These are phyloP conservation scores for Coemansia sp. DNA, from an alignment of 192 early-diverging fungal genomes.

Conservation along the genomic window DNA sequence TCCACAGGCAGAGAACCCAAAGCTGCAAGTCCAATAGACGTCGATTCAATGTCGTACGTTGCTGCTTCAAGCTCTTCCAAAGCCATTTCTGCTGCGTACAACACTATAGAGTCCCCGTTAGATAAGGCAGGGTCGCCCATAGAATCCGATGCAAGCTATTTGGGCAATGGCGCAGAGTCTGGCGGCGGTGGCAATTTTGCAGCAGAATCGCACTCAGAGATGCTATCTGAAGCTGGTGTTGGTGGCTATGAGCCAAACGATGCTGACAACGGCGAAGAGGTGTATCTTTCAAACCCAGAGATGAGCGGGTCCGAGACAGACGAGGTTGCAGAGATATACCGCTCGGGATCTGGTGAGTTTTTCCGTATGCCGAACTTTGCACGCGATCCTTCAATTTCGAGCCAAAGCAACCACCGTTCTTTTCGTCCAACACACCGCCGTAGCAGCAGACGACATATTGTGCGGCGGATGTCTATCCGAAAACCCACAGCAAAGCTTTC, in stretches of 20 bases:
- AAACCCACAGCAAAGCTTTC: not conserved
- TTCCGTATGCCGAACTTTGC: slow-evolving; percentile 38
- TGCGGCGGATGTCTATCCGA: slow-evolving; percentile 24
- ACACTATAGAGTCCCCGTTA: not conserved
- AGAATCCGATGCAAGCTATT: slow-evolving; percentile 19
- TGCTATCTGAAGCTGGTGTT: not conserved
- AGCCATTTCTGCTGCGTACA: too few relatives aligned
- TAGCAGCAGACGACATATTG: slow-evolving; percentile 12
- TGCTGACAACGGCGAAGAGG: not conserved
- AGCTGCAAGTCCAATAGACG: not conserved
- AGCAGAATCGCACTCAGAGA: not conserved
- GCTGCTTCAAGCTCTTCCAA: not conserved
- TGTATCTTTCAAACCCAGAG: slow-evolving; percentile 15
- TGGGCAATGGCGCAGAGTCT: not conserved
- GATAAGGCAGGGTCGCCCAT: slow-evolving; percentile 9
- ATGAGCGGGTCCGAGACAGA: slow-evolving; percentile 14
- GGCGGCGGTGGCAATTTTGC: not conserved
- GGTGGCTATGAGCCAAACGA: not conserved
- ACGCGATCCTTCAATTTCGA: slow-evolving; percentile 24
- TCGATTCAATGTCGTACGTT: not conserved
- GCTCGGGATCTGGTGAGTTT: slow-evolving; percentile 28
- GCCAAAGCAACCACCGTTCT: slow-evolving; percentile 7
- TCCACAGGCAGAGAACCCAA: not conserved
- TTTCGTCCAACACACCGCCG: not conserved
- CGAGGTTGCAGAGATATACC: slow-evolving; percentile 28